Conservation (phyloP, 2,329 filamentous ascomycete species). For the Penicillium capsulatum region DNA sequence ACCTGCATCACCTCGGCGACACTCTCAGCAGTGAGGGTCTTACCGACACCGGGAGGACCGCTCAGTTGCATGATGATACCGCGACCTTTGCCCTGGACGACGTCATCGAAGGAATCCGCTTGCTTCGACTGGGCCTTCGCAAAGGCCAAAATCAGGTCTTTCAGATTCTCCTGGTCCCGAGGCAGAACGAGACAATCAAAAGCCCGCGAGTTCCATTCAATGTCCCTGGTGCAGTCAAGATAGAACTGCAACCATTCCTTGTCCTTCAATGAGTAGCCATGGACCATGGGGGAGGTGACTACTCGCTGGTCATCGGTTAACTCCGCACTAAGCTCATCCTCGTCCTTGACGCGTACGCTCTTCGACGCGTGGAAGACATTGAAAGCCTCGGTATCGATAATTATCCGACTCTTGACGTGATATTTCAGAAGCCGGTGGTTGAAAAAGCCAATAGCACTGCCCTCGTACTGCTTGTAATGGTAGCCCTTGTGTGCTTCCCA, state of each 20-base stretch:
- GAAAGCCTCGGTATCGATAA: constrained; percentile 52
- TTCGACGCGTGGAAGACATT: constrained; percentile 45
- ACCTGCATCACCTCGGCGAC: constrained; percentile 50
- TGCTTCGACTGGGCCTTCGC: constrained; percentile 42
- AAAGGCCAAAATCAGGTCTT: constrained; percentile 48
- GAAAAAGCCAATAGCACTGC: constrained; percentile 36
- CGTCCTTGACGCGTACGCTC: constrained; percentile 21
- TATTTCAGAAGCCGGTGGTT: constrained; percentile 23
- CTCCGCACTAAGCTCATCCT: constrained; percentile 16
- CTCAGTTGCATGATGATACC: constrained; percentile 51
- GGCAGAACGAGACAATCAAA: constrained; percentile 50
- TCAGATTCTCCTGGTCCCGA: constrained; percentile 36
- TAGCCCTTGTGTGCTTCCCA: constrained; percentile 48
- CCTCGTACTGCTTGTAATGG: constrained; percentile 50
- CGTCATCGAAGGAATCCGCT: constrained; percentile 45
- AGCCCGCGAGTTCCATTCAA: constrained; percentile 44
- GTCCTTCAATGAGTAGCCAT: constrained; percentile 48
- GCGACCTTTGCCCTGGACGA: constrained; percentile 51
- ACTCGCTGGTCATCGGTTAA: constrained; percentile 42
- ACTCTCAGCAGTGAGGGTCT: constrained; percentile 51
- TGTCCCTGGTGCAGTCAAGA: constrained; percentile 39
- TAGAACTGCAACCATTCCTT: constrained; percentile 39
- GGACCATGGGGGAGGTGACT: constrained; percentile 40
- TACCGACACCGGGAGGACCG: constrained; percentile 52
- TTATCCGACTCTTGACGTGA: constrained; percentile 47